Evolutionary conservation across 768 basidiomycete species (phyloP), one percentile per base, ranked within the genome.

Genomic region (Tephrocybe sp.): DNA sequence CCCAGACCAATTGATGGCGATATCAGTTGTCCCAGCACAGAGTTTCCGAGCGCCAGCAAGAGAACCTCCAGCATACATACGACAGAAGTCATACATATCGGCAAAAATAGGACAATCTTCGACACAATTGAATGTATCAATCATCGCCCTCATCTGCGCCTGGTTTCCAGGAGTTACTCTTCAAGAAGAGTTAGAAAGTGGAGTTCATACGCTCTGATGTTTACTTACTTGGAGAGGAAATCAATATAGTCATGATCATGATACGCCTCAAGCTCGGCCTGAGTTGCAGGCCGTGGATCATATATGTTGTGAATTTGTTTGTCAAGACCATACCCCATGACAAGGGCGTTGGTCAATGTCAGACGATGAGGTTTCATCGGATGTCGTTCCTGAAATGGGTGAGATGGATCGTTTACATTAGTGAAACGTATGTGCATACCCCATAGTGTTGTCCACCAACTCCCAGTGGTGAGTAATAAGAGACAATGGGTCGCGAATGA

Each of bases 1-100:
- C 0, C 97, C 97, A 18, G 94, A 94, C 97, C 97, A 99, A 64
- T 98, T 98, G 61, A 99, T 93, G 0, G 97, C 97, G 37, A 96
- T 98, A 69, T 99, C 97, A 15, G 94, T 93, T 2, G 85, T 75
- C 1, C 92, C 93, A 2, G 88, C 79, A 45, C 83, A 85, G 2
- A 98, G 76, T 66, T 93, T 95, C 17, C 93, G 75, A 9, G 95
- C 95, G 1, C 90, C 97, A 15, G 93, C 91, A 17, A 99, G 74
- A 1, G 92, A 94, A 0, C 81, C 94, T 0, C 97, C 97, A 1
- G 96, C 81, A 67, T 97, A 99, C 83, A 95, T 88, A 40, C 84
- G 81, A 67, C 92, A 96, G 58, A 97, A 99, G 48, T 94, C 87
- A 63, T 89, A 98, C 79, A 98, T 84, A 60, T 96, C 93, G 14